phyloP scores from a whole-genome alignment of 2,329 filamentous ascomycete genomes.

The Fusarium buxicola region DNA sequence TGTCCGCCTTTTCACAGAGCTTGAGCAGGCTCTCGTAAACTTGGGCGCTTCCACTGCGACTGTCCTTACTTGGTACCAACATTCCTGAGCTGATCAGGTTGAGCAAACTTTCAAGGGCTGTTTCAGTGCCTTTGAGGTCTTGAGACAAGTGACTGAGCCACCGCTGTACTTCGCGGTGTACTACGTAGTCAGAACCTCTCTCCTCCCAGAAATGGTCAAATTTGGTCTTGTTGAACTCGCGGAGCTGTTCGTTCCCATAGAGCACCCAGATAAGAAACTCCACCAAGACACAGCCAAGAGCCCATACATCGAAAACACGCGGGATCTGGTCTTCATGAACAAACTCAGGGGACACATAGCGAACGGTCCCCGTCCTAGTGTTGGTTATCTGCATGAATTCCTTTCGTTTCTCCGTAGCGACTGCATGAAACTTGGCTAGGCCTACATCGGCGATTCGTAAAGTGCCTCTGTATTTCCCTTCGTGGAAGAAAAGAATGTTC shows the following conservation, averaged over 20 bases:
- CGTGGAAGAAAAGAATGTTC: constrained; percentile 7
- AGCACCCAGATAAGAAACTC: constrained; percentile 10
- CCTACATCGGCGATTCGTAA: constrained; percentile 1
- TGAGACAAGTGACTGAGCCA: not conserved
- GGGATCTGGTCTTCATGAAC: not conserved
- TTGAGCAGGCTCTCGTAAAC: not conserved
- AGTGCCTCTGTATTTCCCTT: not conserved
- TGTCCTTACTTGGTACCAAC: not conserved
- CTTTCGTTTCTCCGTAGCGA: not conserved
- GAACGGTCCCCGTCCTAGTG: not conserved
- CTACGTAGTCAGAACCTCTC: fast-evolving
- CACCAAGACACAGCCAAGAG: not conserved
- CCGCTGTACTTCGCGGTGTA: not conserved
- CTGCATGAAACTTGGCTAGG: not conserved
- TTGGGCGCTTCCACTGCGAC: not conserved
- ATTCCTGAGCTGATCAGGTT: not conserved
- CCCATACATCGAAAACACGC: constrained; percentile 4
- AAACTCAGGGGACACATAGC: constrained; percentile 5
- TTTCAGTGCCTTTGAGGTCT: not conserved
- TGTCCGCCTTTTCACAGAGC: not conserved
- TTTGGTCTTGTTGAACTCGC: not conserved
- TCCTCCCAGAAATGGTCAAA: not conserved
- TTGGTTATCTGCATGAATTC: not conserved
- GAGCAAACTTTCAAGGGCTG: not conserved
- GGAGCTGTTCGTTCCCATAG: not conserved